phyloP scores from a whole-genome alignment of 495 filamentous ascomycete species.

The Xanthoparmelia taractica region DNA sequence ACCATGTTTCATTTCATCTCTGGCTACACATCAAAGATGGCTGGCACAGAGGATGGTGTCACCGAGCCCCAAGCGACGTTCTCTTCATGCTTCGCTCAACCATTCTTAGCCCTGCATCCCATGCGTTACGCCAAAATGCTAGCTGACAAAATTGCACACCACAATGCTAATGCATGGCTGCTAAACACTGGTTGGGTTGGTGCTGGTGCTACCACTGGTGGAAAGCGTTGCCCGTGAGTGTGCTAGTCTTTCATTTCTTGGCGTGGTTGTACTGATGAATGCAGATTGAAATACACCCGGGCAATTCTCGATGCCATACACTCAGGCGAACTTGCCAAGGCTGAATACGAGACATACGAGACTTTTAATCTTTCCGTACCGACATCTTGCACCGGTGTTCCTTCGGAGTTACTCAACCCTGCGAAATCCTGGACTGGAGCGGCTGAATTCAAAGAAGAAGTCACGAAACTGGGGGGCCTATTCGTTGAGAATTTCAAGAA shows the following conservation, averaged over 20 bases:
- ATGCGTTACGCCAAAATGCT: slow-evolving; percentile 99
- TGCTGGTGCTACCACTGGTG: slow-evolving; percentile 86
- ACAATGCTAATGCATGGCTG: slow-evolving; percentile 96
- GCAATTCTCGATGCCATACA: slow-evolving; percentile 98
- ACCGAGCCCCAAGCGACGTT: slow-evolving; percentile 97
- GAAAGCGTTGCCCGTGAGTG: slow-evolving; percentile 81
- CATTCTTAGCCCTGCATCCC: slow-evolving; percentile 96
- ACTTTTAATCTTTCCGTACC: slow-evolving; percentile 95
- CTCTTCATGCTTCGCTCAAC: slow-evolving; percentile 98
- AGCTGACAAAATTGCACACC: slow-evolving; percentile 89
- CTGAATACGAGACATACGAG: slow-evolving; percentile 88
- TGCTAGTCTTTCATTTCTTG: background rate
- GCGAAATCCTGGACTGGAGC: slow-evolving; percentile 81
- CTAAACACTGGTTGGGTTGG: slow-evolving; percentile 99
- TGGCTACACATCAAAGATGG: slow-evolving; percentile 99
- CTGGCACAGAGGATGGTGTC: slow-evolving; percentile 93
- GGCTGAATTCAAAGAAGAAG: slow-evolving; percentile 71
- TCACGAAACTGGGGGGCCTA: slow-evolving; percentile 74
- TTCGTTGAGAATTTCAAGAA: slow-evolving; percentile 98
- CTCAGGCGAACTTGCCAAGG: slow-evolving; percentile 85
- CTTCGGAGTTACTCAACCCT: slow-evolving; percentile 87
- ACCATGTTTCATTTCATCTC: slow-evolving; percentile 99
- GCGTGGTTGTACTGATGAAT: background rate
- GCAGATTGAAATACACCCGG: slow-evolving; percentile 84
- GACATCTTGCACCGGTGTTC: slow-evolving; percentile 76